These are phyloP conservation scores for Phytophthora hybrid DNA, from an alignment of 352 stramenopile genomes.

Conservation along the genomic window DNA sequence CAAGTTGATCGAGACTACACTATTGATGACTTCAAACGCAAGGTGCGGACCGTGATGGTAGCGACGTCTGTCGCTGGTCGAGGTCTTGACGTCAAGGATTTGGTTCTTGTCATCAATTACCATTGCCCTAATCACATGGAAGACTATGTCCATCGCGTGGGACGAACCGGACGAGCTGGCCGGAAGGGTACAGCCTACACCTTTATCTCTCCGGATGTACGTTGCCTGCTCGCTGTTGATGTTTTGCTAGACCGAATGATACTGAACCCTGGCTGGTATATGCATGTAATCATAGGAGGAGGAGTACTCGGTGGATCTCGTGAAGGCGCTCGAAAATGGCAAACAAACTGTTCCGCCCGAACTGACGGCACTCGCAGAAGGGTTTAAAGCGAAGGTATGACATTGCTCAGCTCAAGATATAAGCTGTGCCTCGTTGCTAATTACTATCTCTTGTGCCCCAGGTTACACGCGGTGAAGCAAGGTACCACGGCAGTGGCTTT, in stretches of 20 bases:
- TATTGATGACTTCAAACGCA: slow-evolving; percentile 99
- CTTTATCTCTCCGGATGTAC: slow-evolving; percentile 96
- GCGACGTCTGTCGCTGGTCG: slow-evolving; percentile 97
- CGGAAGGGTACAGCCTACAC: slow-evolving; percentile 99
- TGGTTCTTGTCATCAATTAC: slow-evolving; percentile 99
- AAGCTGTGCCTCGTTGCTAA: background rate
- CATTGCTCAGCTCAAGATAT: background rate
- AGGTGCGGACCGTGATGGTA: slow-evolving; percentile 93
- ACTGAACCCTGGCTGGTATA: slow-evolving; percentile 15
- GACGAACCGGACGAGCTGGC: slow-evolving; percentile 95
- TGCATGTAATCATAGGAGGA: slow-evolving; percentile 85
- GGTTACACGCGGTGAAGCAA: slow-evolving; percentile 95
- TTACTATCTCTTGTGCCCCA: slow-evolving; percentile 22
- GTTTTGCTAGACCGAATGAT: background rate
- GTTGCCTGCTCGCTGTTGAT: slow-evolving; percentile 19
- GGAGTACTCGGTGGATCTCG: slow-evolving; percentile 97
- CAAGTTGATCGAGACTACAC: slow-evolving; percentile 99
- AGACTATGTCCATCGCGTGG: slow-evolving; percentile 99
- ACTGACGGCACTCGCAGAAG: slow-evolving; percentile 92
- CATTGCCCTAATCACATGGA: slow-evolving; percentile 99
- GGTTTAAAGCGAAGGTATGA: slow-evolving; percentile 95
- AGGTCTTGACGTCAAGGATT: slow-evolving; percentile 98
- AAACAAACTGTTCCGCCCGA: slow-evolving; percentile 87
- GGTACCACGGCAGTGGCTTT: slow-evolving; percentile 97
- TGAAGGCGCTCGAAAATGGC: slow-evolving; percentile 94